These are phyloP conservation scores for Phytophthora nicotianae DNA, from an alignment of 352 stramenopile species.

Conservation along the genomic window DNA sequence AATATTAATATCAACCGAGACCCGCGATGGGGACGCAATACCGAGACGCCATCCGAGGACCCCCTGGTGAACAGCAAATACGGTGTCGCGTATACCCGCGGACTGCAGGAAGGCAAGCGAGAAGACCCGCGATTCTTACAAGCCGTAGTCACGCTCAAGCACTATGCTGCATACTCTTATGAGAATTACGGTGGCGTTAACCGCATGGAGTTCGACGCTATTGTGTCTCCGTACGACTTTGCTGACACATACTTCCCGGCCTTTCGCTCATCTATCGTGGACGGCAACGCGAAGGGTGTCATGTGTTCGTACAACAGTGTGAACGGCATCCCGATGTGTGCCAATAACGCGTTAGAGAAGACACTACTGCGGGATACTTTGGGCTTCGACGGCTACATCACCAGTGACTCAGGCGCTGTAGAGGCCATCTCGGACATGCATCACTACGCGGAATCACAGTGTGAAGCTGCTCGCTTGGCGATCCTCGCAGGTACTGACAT, in stretches of 20 bases:
- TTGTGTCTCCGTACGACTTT: slow-evolving; percentile 89
- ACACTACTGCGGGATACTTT: slow-evolving; percentile 73
- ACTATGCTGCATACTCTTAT: slow-evolving; percentile 92
- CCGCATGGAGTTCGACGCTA: slow-evolving; percentile 87
- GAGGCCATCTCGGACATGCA: slow-evolving; percentile 72
- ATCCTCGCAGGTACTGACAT: slow-evolving; percentile 82
- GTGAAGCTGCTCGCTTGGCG: slow-evolving; percentile 52
- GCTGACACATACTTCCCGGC: slow-evolving; percentile 91
- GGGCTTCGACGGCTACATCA: slow-evolving; percentile 93
- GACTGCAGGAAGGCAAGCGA: slow-evolving; percentile 74
- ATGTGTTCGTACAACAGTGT: slow-evolving; percentile 97
- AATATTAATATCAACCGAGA: slow-evolving; percentile 96
- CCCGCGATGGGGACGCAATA: slow-evolving; percentile 92
- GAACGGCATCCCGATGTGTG: slow-evolving; percentile 93
- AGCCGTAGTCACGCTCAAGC: slow-evolving; percentile 91
- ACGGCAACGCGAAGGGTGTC: slow-evolving; percentile 78
- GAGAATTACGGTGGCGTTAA: slow-evolving; percentile 67
- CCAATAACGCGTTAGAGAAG: slow-evolving; percentile 73
- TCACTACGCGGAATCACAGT: slow-evolving; percentile 72
- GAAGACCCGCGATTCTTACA: slow-evolving; percentile 62
- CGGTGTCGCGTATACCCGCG: slow-evolving; percentile 85
- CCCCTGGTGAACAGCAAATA: slow-evolving; percentile 90
- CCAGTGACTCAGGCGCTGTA: slow-evolving; percentile 92
- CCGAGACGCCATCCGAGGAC: slow-evolving; percentile 93
- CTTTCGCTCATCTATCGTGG: slow-evolving; percentile 79